These are phyloP conservation scores for Dunaliella sp. DNA, from an alignment of 139 green algal species.

Conservation along the genomic window DNA sequence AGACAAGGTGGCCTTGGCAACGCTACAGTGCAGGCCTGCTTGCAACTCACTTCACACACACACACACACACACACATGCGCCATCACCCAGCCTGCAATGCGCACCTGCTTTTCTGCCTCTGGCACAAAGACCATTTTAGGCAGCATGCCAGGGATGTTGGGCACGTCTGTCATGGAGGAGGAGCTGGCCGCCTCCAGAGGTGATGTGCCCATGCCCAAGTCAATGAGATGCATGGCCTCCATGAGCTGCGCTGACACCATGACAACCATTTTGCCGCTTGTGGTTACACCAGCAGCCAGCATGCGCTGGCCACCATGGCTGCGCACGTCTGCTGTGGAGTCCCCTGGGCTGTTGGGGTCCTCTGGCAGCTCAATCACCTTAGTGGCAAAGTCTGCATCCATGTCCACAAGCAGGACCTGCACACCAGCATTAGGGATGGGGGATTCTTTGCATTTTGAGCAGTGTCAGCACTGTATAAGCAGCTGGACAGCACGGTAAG, in stretches of 20 bases:
- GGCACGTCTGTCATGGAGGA: not conserved
- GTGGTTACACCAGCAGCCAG: not conserved
- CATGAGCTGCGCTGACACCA: not conserved
- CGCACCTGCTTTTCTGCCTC: no score
- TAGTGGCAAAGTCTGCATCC: not conserved
- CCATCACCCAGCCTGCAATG: not conserved
- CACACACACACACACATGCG: no score
- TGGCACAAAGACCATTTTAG: not conserved
- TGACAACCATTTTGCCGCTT: not conserved
- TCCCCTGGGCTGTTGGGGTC: not conserved
- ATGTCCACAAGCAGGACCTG: not conserved
- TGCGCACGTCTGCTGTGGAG: not conserved
- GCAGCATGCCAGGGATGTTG: not conserved
- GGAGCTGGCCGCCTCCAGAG: not conserved
- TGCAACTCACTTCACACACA: no score
- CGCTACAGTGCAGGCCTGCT: no score
- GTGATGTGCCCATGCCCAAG: not conserved
- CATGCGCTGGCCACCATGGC: not conserved
- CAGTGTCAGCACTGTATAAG: no score
- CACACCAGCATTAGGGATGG: no score
- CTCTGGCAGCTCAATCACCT: not conserved
- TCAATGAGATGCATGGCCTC: not conserved
- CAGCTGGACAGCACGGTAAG: no score
- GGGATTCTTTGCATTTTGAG: no score
- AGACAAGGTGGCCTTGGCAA: no score